Base-by-base conservation (phyloP, 1,284 basidiomycete genomes). In the Moesziomyces sp. region DNA sequence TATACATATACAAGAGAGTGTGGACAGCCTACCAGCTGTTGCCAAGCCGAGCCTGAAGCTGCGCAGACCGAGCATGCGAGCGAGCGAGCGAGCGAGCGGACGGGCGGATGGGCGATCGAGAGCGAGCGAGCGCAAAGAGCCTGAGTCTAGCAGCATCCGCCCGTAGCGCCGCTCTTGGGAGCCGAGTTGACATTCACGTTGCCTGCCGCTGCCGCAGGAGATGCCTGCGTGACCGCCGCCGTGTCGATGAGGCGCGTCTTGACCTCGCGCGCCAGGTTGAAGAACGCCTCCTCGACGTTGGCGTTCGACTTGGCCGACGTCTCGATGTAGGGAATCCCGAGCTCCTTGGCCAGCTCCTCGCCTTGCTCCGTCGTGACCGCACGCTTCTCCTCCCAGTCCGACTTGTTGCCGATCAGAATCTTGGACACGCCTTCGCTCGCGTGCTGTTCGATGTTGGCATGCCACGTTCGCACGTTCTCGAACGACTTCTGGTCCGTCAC, bases 341-440 rank as follows among this genome's bases (percentile, higher is more conserved):
- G 88, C 84, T 96, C 93, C 55, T 90, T 87, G 14, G 94, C 94
- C 35, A 96, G 88, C 76, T 91, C 85, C 52, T 86, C 80, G 13
- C 84, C 86, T 85, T 93, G 91, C 80, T 93, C 91, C 82, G 91
- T 90, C 2, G 93, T 91, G 57, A 99, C 92, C 23, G 90, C 92
- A 51, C 93, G 91, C 88, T 98, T 98, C 86, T 98, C 96, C 58
- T 91, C 90, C 94, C 95, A 97, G 86, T 99, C 97, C 64, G 92
- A 97, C 87, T 99, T 99, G 88, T 99, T 99, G 53, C 97, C 97
- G 72, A 99, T 93, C 59, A 99, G 90, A 71, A 99, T 94, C 90
- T 98, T 99, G 89, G 97, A 97, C 68, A 99, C 97, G 40, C 94
- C 95, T 80, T 98, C 93, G 5, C 94, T 97, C 26, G 97, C 97